Evolutionary conservation across 805 yeast genomes (phyloP).

Genomic region (Saccharomycopsis amapae): DNA sequence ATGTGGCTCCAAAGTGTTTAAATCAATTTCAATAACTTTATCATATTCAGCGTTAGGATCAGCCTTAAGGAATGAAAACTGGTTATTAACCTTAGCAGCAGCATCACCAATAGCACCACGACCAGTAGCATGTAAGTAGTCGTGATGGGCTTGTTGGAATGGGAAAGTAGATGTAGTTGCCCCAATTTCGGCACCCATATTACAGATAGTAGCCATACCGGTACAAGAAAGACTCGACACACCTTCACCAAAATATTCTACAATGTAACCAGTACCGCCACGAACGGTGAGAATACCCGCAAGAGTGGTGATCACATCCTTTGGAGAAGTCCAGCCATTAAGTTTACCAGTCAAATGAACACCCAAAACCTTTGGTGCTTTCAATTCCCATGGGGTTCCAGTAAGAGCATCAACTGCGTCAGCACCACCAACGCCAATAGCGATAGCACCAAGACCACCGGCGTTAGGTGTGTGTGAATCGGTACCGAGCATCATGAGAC

Average conservation of each 20-base stretch:
- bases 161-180: constrained; percentile 99
- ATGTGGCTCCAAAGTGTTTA: constrained; percentile 84
- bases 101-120: constrained; percentile 78
- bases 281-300: constrained; percentile 92
- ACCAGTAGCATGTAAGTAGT: constrained; percentile 77
- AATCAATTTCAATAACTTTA: constrained; percentile 82
- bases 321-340: constrained; percentile 94
- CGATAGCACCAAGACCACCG: constrained; percentile 97
- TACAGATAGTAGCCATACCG: constrained; percentile 99
- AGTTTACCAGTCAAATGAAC: constrained; percentile 85
- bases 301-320: constrained; percentile 87
- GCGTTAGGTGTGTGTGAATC: constrained; percentile 99
- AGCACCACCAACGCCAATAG: constrained; percentile 99
- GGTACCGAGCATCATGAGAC: constrained; percentile 94
- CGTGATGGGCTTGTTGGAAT: constrained; percentile 60
- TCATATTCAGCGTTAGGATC: constrained; percentile 90
- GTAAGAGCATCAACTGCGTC: constrained; percentile 98
- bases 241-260: constrained; percentile 96
- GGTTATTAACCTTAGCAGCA: constrained; percentile 55
- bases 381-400: constrained; percentile 97
- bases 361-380: constrained; percentile 93
- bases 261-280: constrained; percentile 96
- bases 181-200: constrained; percentile 99
- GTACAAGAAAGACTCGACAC: constrained; percentile 84
- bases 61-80: constrained; percentile 58